These are phyloP conservation scores for Pezicula carpinea DNA, from an alignment of 2,329 filamentous ascomycete species.

Conservation along the genomic window DNA sequence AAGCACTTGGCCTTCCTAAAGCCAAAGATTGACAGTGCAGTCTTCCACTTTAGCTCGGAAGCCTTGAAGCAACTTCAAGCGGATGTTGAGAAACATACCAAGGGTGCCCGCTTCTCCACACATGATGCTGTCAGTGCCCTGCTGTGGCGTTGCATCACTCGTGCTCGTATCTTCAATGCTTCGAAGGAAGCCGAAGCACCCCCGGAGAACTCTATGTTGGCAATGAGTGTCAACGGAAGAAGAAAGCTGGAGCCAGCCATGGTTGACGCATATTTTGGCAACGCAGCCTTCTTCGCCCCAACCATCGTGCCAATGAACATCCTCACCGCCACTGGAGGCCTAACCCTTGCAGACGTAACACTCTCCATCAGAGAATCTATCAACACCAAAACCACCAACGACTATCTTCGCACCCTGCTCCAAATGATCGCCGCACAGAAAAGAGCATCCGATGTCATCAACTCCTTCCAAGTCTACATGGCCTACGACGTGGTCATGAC, in stretches of 20 bases:
- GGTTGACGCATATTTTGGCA: conserved; percentile 3
- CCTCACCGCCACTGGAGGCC: background rate
- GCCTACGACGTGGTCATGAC: conserved; percentile 5
- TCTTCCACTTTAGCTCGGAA: conserved; percentile 3
- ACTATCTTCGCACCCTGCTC: conserved; percentile 1
- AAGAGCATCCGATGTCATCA: conserved; percentile 2
- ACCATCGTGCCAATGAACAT: background rate
- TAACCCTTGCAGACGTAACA: conserved; percentile 1
- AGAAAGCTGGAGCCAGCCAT: conserved; percentile 3
- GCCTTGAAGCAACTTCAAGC: background rate
- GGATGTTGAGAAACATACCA: conserved; percentile 1
- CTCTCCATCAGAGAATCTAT: background rate
- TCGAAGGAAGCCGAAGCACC: background rate
- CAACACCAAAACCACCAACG: conserved; percentile 2
- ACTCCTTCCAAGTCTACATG: conserved; percentile 3
- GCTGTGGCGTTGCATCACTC: conserved; percentile 4
- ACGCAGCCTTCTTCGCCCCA: conserved; percentile 2
- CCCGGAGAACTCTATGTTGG: background rate
- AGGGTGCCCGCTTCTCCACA: background rate
- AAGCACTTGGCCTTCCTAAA: conserved; percentile 2
- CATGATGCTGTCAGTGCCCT: conserved; percentile 5
- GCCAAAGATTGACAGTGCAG: conserved; percentile 1
- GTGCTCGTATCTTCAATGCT: conserved; percentile 3
- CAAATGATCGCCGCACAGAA: conserved; percentile 4
- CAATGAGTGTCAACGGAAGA: conserved; percentile 5